phyloP scores from a whole-genome alignment of 768 basidiomycete genomes.

The Pseudohyphozyma bogoriensis region DNA sequence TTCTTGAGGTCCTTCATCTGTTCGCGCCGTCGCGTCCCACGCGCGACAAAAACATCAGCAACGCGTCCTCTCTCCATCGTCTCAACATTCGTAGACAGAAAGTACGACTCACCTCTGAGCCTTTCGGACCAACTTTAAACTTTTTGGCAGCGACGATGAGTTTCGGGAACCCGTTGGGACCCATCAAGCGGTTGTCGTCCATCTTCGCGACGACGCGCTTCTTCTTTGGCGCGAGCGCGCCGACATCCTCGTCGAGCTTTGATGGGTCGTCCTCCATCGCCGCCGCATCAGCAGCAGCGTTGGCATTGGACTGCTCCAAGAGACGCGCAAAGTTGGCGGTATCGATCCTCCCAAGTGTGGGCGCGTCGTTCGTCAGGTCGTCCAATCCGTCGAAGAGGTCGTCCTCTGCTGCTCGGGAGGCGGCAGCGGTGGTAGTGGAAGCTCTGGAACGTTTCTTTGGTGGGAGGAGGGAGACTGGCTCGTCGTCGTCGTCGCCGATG shows the following conservation, averaged over 20 bases:
- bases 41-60: too few relatives aligned
- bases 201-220: conserved; percentile 49
- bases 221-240: conserved; percentile 37
- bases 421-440: too few relatives aligned
- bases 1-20: conserved; percentile 73
- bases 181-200: conserved; percentile 58
- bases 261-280: conserved; percentile 32
- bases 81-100: neutral
- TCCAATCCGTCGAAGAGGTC: conserved; percentile 47
- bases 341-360: neutral
- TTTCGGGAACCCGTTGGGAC: conserved; percentile 64
- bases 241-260: conserved; percentile 38
- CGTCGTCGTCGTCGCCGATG: conserved; percentile 26
- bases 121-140: conserved; percentile 77
- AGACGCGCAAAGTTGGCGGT: conserved; percentile 13
- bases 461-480: too few relatives aligned
- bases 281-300: conserved; percentile 5
- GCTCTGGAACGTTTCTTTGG: neutral
- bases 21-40: neutral
- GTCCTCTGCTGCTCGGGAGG: conserved; percentile 26
- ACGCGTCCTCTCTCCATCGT: too few relatives aligned
- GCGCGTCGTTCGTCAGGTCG: conserved; percentile 31
- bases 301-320: conserved; percentile 1
- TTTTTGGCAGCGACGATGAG: conserved; percentile 65
- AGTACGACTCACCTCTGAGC: conserved; percentile 60